These are phyloP conservation scores for Suhomyces atakaporum DNA, from an alignment of 1,139 yeast species.

Conservation along the genomic window DNA sequence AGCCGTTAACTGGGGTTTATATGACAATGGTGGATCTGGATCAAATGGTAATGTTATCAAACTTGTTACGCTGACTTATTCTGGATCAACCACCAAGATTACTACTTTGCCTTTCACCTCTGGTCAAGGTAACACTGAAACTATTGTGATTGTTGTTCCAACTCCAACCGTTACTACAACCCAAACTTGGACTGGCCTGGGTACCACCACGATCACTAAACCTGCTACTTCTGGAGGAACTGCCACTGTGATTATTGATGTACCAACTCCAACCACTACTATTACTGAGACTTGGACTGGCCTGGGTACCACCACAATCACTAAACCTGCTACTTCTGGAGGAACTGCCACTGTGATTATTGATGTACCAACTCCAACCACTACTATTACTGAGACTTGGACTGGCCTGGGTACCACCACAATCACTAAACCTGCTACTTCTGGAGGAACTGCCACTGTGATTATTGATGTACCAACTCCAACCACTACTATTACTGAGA, in stretches of 20 bases:
- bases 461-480: slow-evolving; percentile 21
- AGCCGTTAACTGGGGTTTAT: slow-evolving; percentile 5
- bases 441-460: slow-evolving; percentile 20
- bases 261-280: slow-evolving; percentile 19
- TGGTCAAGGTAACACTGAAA: slow-evolving; percentile 14
- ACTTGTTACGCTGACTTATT: slow-evolving; percentile 27
- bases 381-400: slow-evolving; percentile 7
- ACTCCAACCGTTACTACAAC: slow-evolving; percentile 16
- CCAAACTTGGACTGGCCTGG: slow-evolving; percentile 12
- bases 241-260: slow-evolving; percentile 20
- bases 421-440: slow-evolving; percentile 12
- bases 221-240: slow-evolving; percentile 16
- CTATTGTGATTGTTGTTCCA: slow-evolving; percentile 18
- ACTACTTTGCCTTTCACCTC: slow-evolving; percentile 18
- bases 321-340: slow-evolving; percentile 15
- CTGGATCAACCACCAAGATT: slow-evolving; percentile 18
- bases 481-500: slow-evolving; percentile 5
- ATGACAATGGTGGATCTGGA: slow-evolving; percentile 18
- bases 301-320: slow-evolving; percentile 9
- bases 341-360: slow-evolving; percentile 20
- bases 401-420: slow-evolving; percentile 7
- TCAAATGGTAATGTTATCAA: slow-evolving; percentile 15
- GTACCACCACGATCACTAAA: slow-evolving; percentile 10
- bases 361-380: slow-evolving; percentile 18
- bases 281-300: slow-evolving; percentile 16